Conservation (phyloP, 805 yeast genomes). For the Sugiyamaella boreocaroliniensis region DNA sequence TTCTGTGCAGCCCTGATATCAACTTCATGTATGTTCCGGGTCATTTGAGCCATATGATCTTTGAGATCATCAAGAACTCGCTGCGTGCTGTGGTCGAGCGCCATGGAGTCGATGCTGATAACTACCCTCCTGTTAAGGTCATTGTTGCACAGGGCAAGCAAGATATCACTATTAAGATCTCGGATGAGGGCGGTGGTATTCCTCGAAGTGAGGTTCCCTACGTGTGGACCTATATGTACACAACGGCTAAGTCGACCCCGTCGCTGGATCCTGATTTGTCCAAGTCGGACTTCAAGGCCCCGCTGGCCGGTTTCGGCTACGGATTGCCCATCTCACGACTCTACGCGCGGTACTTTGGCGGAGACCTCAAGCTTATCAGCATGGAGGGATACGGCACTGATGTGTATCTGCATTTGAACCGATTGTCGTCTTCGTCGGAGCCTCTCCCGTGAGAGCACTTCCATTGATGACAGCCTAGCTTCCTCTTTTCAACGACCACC, state of each 20-base stretch:
- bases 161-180: conserved; percentile 82
- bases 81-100: conserved; percentile 84
- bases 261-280: conserved; percentile 51
- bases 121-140: conserved; percentile 77
- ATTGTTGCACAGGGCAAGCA: conserved; percentile 85
- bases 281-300: conserved; percentile 69
- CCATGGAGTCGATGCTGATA: conserved; percentile 58
- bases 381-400: conserved; percentile 97
- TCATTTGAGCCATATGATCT: conserved; percentile 83
- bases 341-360: conserved; percentile 86
- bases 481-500: too few relatives aligned
- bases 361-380: conserved; percentile 76
- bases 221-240: conserved; percentile 87
- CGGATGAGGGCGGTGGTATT: conserved; percentile 93
- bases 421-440: conserved; percentile 66
- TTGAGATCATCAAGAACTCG: conserved; percentile 81
- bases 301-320: conserved; percentile 92
- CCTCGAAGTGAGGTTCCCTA: conserved; percentile 76
- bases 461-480: too few relatives aligned
- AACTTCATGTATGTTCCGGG: conserved; percentile 91
- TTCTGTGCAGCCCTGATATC: conserved; percentile 69
- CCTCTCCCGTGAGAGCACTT: conserved; percentile 37
- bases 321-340: conserved; percentile 82
- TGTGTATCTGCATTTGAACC: conserved; percentile 77
- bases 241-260: conserved; percentile 74